Evolutionary conservation across 2,329 filamentous ascomycete genomes (phyloP).

Genomic region (Teratosphaeria pseudoeucalypti): DNA sequence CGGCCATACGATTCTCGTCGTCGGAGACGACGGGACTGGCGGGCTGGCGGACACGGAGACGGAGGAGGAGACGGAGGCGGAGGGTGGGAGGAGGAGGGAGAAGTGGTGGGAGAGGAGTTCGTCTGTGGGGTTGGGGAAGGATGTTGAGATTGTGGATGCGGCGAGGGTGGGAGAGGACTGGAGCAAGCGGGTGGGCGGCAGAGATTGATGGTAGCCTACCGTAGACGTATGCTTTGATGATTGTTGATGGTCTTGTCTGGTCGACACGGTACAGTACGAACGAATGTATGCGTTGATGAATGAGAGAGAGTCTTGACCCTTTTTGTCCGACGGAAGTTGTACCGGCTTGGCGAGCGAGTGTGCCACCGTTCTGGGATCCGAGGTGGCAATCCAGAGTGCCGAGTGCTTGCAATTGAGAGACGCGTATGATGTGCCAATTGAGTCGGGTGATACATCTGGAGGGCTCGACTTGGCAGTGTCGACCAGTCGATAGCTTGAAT

Average conservation of each 20-base stretch:
- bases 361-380: too few species aligned
- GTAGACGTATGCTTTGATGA: neutral
- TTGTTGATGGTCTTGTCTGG: neutral
- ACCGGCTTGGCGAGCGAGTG: too few species aligned
- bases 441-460: too few species aligned
- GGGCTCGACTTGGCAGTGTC: too few species aligned
- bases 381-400: too few species aligned
- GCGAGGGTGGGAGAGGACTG: slow-evolving; percentile 78
- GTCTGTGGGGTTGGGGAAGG: slow-evolving; percentile 74
- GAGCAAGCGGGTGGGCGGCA: slow-evolving; percentile 62
- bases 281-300: neutral
- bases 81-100: slow-evolving; percentile 30
- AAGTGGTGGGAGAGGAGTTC: slow-evolving; percentile 73
- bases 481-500: too few species aligned
- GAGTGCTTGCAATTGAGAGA: too few species aligned
- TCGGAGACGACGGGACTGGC: slow-evolving; percentile 64
- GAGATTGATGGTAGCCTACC: slow-evolving; percentile 2
- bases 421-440: too few species aligned
- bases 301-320: neutral
- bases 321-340: neutral
- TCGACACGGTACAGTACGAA: neutral
- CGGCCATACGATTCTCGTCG: slow-evolving; percentile 50
- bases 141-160: slow-evolving; percentile 79
- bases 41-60: slow-evolving; percentile 73
- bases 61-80: slow-evolving; percentile 39